These are phyloP conservation scores for Anethum foeniculum DNA, from an alignment of 140 eudicot genomes.

Conservation along the genomic window DNA sequence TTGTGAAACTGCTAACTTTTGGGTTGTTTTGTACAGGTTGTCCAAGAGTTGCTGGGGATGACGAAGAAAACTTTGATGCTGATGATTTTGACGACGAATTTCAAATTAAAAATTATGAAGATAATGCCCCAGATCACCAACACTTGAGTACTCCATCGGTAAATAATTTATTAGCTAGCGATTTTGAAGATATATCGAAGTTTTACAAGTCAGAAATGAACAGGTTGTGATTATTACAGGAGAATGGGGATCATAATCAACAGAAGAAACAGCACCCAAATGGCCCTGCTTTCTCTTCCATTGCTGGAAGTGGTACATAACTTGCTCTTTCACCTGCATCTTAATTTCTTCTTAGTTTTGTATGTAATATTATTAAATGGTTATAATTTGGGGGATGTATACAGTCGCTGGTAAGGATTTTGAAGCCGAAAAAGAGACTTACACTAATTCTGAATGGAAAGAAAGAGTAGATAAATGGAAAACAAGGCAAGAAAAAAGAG, in stretches of 20 bases:
- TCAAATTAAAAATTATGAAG: constrained; percentile 47
- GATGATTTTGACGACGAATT: constrained; percentile 87
- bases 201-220: background rate
- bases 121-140: constrained; percentile 26
- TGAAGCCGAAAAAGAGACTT: constrained; percentile 66
- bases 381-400: background rate
- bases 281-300: constrained; percentile 55
- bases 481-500: constrained; percentile 85
- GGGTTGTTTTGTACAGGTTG: constrained; percentile 47
- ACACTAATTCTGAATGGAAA: constrained; percentile 70
- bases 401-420: constrained; percentile 73
- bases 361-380: background rate
- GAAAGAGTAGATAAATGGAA: constrained; percentile 99
- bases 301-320: constrained; percentile 85
- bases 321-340: background rate
- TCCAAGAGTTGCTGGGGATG: constrained; percentile 85
- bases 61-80: constrained; percentile 59
- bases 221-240: constrained; percentile 33
- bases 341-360: background rate
- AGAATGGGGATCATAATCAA: constrained; percentile 50
- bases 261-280: constrained; percentile 49
- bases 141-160: constrained; percentile 39
- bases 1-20: constrained; percentile 4
- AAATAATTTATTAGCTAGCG: constrained; percentile 11
- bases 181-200: background rate